A percentile compares a stretch with the other conserved stretches of the same genome.
These are phyloP conservation scores for Hemisphaericaspora subhashii DNA, from an alignment of 1,139 yeast genomes.

Conservation along the genomic window DNA sequence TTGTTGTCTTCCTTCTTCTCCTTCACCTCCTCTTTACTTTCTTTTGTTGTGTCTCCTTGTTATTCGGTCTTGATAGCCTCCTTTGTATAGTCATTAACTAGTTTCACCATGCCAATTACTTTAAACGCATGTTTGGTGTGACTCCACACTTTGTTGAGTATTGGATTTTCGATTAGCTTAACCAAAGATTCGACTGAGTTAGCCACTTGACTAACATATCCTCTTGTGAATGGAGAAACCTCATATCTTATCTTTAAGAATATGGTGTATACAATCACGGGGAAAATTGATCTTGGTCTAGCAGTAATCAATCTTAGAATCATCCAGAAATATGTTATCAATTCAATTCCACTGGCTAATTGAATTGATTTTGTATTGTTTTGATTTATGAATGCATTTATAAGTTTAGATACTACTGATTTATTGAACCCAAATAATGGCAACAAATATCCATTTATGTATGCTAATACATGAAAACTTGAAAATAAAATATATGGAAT, in stretches of 20 bases:
- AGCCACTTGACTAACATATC: constrained; percentile 69
- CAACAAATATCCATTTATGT: constrained; percentile 60
- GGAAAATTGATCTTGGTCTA: constrained; percentile 62
- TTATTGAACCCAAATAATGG: constrained; percentile 61
- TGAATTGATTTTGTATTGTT: constrained; percentile 72
- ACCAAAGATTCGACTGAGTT: constrained; percentile 68
- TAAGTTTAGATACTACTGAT: constrained; percentile 34
- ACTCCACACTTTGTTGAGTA: constrained; percentile 63
- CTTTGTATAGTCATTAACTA: constrained; percentile 40
- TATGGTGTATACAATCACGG: constrained; percentile 55
- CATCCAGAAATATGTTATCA: constrained; percentile 52
- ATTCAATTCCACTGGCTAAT: constrained; percentile 71
- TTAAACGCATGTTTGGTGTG: constrained; percentile 49
- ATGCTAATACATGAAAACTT: constrained; percentile 59
- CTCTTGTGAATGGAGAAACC: constrained; percentile 71
- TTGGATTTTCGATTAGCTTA: constrained; percentile 58
- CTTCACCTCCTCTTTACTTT: constrained; percentile 1
- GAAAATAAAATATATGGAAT: constrained; percentile 58
- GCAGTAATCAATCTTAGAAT: constrained; percentile 58
- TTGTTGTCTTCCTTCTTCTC: constrained; percentile 3
- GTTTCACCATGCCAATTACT: constrained; percentile 29
- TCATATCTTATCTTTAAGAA: constrained; percentile 82
- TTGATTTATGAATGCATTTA: constrained; percentile 56
- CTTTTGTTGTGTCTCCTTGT: not conserved
- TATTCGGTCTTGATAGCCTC: constrained; percentile 17